phyloP scores from a whole-genome alignment of 306 rosid species.

The Dalbergia oliveri region DNA sequence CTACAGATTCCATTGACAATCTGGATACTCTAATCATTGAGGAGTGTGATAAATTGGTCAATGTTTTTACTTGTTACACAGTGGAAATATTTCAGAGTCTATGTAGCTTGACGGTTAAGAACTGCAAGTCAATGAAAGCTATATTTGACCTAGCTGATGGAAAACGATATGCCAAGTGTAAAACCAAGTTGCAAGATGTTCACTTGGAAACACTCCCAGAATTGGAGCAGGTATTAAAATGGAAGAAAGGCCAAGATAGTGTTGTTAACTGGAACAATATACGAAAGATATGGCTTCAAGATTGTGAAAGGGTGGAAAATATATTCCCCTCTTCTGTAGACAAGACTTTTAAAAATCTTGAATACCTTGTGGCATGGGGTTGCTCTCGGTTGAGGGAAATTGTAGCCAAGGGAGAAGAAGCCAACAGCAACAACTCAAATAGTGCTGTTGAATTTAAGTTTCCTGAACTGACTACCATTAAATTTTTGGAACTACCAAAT shows the following conservation, averaged over 20 bases:
- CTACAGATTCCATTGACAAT: neutral
- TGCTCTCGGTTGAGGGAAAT: neutral
- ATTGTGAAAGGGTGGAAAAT: neutral
- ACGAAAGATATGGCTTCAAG: neutral
- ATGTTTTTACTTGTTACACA: slow-evolving; percentile 18
- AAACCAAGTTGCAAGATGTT: neutral
- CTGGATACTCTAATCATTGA: neutral
- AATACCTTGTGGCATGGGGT: neutral
- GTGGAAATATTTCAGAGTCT: slow-evolving; percentile 1
- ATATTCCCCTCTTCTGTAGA: slow-evolving; percentile 36
- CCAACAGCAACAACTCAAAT: no score
- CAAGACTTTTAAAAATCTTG: neutral
- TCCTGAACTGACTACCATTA: neutral
- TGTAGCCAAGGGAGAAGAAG: neutral
- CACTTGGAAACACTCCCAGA: neutral
- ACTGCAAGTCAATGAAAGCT: slow-evolving; percentile 24
- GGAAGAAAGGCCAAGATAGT: slow-evolving; percentile 15
- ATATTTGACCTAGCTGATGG: slow-evolving; percentile 10
- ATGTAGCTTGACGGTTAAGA: neutral
- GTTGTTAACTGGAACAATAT: neutral
- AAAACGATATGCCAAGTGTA: rapidly evolving
- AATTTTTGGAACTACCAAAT: neutral
- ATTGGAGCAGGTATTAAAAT: slow-evolving; percentile 40
- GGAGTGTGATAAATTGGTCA: neutral
- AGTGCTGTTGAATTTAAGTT: neutral